phyloP scores from a whole-genome alignment of 306 rosid species.

The Glycine latifolia region DNA sequence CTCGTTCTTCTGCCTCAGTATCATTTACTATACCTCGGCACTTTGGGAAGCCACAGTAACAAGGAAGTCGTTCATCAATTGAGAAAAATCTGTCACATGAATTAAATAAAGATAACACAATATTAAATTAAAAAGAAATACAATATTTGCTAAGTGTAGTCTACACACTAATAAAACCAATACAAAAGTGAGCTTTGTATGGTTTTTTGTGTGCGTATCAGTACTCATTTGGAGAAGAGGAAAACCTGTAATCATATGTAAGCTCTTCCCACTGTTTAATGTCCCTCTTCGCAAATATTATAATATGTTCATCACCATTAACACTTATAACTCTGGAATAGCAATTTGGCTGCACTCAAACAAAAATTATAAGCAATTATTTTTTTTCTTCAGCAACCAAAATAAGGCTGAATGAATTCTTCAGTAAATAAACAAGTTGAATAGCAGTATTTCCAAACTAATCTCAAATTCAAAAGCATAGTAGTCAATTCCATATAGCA shows the following conservation, averaged over 20 bases:
- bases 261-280: slow-evolving; percentile 98
- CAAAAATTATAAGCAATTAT: slow-evolving; percentile 46
- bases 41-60: slow-evolving; percentile 92
- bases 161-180: slow-evolving; percentile 40
- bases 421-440: slow-evolving; percentile 17
- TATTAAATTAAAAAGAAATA: slow-evolving; percentile 36
- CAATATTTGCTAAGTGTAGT: slow-evolving; percentile 23
- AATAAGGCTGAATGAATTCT: neutral
- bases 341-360: slow-evolving; percentile 92
- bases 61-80: slow-evolving; percentile 90
- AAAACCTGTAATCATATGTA: slow-evolving; percentile 94
- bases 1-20: slow-evolving; percentile 91
- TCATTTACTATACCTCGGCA: slow-evolving; percentile 97
- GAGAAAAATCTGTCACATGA: slow-evolving; percentile 79
- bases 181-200: slow-evolving; percentile 38
- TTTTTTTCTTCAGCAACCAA: slow-evolving; percentile 17
- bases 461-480: slow-evolving; percentile 7
- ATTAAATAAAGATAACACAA: slow-evolving; percentile 51
- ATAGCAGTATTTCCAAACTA: slow-evolving; percentile 38
- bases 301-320: slow-evolving; percentile 90
- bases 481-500: neutral
- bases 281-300: slow-evolving; percentile 97
- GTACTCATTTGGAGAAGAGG: slow-evolving; percentile 39
- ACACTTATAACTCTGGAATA: slow-evolving; percentile 94
- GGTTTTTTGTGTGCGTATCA: slow-evolving; percentile 25